Evolutionary conservation across 257 asterid genomes (phyloP), one percentile per base, ranked within the genome.

Genomic region (Gynochthodes officinalis): DNA sequence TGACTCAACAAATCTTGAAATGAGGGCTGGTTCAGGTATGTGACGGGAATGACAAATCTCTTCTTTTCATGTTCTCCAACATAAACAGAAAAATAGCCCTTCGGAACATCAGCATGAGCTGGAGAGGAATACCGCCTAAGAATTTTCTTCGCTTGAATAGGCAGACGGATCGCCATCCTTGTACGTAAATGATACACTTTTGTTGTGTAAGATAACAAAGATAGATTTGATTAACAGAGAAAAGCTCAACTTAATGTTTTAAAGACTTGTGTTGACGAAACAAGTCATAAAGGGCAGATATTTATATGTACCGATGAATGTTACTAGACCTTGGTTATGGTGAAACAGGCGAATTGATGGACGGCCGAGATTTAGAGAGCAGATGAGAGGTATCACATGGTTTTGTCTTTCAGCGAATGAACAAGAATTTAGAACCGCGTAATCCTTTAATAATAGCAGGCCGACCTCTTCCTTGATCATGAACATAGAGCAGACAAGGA

Each of bases 31-130:
- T 67, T 78, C 60, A 82, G 55, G 69, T 67, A 77, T 7, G 81
- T 33, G 3, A 84, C 19, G 0, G 86, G 85, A 33, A 77, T 67
- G 27, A 81, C 71, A 28, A 44, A 75, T 19, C 77, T 59, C 79
- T 71, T 84, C 79, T 57, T 77, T 16, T 79, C 72, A n/a, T 37
- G 11, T 49, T 81, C 78, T 52, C 85, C 85, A 54, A 84, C 88
- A 76, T 73, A 81, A 5, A 78, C 77, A 4, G 73, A 57, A 30
- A 70, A 73, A 40, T 71, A 64, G 18, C 88, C 88, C 53, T 64
- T 84, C 10, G 84, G 82, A 32, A 78, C 71, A 30, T 73, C 62
- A 23, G 49, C 46, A 37, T 53, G 44, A 15, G 66, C n/a, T 39
- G 63, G n/a, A 69, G 72, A 40, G 2, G 74, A 19, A 63, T 35